These are phyloP conservation scores for Monosporascus sp. DNA, from an alignment of 2,329 filamentous ascomycete genomes.

Conservation along the genomic window DNA sequence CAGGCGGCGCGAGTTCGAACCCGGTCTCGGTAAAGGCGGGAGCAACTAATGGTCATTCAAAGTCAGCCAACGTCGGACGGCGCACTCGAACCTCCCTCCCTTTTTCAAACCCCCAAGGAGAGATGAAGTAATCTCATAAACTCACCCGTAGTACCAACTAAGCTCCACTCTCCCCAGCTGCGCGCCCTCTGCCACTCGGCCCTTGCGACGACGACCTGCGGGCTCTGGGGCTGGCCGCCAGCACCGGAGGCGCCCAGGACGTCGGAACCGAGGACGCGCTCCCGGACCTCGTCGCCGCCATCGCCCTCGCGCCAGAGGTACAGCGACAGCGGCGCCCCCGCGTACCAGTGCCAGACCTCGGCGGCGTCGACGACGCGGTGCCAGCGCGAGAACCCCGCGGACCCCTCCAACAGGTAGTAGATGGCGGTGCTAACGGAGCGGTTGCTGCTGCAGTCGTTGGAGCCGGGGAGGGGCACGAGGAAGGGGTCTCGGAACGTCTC, in stretches of 20 bases:
- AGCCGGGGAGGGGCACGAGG: constrained; percentile 2
- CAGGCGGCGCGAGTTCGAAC: constrained; percentile 18
- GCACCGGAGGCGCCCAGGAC: constrained; percentile 26
- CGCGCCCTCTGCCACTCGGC: constrained; percentile 42
- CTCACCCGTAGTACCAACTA: constrained; percentile 37
- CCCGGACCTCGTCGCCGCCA: constrained; percentile 33
- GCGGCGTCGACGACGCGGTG: constrained; percentile 46
- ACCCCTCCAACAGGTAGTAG: constrained; percentile 43
- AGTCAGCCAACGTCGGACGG: background rate
- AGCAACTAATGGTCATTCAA: constrained; percentile 13
- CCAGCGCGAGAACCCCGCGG: constrained; percentile 40
- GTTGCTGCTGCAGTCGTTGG: constrained; percentile 8
- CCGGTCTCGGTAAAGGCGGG: constrained; percentile 21
- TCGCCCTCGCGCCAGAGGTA: constrained; percentile 42
- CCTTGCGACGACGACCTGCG: constrained; percentile 38
- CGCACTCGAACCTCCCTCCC: too few relatives aligned
- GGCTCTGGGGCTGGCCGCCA: constrained; percentile 25
- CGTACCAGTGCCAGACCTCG: constrained; percentile 52
- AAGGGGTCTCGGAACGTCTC: constrained; percentile 41
- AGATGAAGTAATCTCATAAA: background rate
- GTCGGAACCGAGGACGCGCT: constrained; percentile 36
- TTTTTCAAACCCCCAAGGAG: background rate
- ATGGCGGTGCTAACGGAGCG: constrained; percentile 46
- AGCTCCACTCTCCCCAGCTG: constrained; percentile 43
- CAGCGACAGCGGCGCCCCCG: constrained; percentile 43